These are phyloP conservation scores for Sphaerulina populicola DNA, from an alignment of 2,329 filamentous ascomycete genomes.

Conservation along the genomic window DNA sequence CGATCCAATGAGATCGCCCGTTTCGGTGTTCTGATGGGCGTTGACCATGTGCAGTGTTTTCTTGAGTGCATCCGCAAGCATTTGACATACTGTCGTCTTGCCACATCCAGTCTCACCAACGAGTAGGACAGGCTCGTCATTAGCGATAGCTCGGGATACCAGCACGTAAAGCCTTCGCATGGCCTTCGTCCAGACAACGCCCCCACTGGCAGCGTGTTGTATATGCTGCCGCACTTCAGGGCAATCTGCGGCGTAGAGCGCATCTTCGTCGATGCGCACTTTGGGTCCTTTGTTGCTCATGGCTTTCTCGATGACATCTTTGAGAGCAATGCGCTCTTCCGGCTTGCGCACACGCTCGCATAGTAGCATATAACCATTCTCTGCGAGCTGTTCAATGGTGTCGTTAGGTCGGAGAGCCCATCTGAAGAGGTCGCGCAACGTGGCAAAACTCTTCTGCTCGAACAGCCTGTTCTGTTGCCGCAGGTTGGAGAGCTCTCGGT, in stretches of 20 bases:
- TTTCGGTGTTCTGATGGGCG: constrained; percentile 96
- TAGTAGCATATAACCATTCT: constrained; percentile 92
- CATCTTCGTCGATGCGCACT: constrained; percentile 65
- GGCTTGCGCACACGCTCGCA: constrained; percentile 88
- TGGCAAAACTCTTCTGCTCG: constrained; percentile 96
- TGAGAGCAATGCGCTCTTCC: constrained; percentile 77
- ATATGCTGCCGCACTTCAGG: constrained; percentile 34
- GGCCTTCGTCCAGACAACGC: constrained; percentile 86
- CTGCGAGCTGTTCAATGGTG: constrained; percentile 76
- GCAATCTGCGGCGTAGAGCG: constrained; percentile 55
- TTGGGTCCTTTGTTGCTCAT: constrained; percentile 55
- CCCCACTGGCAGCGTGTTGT: constrained; percentile 44
- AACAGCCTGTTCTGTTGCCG: constrained; percentile 87
- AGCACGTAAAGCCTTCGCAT: constrained; percentile 89
- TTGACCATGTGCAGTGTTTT: constrained; percentile 84
- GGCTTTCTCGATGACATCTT: constrained; percentile 76
- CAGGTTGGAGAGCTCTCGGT: constrained; percentile 81
- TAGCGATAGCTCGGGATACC: constrained; percentile 74
- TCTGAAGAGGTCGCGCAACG: constrained; percentile 85
- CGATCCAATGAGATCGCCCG: constrained; percentile 91
- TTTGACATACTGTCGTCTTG: constrained; percentile 92
- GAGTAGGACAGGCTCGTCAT: constrained; percentile 87
- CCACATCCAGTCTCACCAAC: constrained; percentile 96
- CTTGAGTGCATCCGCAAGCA: constrained; percentile 70
- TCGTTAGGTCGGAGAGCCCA: constrained; percentile 85